Evolutionary conservation across 1,139 yeast species (phyloP), one percentile per base, ranked within the genome.

Genomic region (Hyphopichia burtonii): DNA sequence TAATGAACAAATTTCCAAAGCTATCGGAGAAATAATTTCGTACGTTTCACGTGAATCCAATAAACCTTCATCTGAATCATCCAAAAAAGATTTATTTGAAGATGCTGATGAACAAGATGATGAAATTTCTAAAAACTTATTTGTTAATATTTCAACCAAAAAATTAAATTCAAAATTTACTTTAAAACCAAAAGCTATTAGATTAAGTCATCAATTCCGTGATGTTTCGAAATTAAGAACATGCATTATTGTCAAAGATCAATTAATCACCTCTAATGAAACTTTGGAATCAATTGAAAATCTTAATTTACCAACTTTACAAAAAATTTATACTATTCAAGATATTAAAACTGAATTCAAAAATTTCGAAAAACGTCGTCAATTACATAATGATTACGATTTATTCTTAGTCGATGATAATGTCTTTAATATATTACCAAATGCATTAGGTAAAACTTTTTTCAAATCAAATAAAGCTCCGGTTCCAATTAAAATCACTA

Each of bases 341-440:
- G 80, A 82, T 41, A 64, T 86, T 45, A 84, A 84, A 58, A 80
- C 83, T 16, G 83, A 79, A 43, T 85, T 77, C 66, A 83, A 83
- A 60, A 75, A 82, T 33, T 85, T 66, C 51, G 93, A 86, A 61
- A 78, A 83, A 52, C 81, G 85, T 62, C 82, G 91, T 66, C 81
- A 81, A 49, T 74, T 86, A 46, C 63, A 72, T 41, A 57, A 68
- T 10, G 78, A 76, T 41, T 83, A 74, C 56, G 96, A 91, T 55
- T 54, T 90, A 47, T 88, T 93, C 61, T 62, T 93, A 40, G 83
- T 88, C 39, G 98, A 93, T 65, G 96, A 90, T 52, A 83, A 86
- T 33, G 74, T 91, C 38, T 73, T 89, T 43, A 82, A 90, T 40
- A 72, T 87, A 47, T 74, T 91, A 68, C 99, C 99, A 41, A 82